A percentile compares a stretch with the other conserved stretches of the same genome.
These are phyloP conservation scores for Trypanosoma mega DNA, from an alignment of 208 protist genomes.

Conservation along the genomic window DNA sequence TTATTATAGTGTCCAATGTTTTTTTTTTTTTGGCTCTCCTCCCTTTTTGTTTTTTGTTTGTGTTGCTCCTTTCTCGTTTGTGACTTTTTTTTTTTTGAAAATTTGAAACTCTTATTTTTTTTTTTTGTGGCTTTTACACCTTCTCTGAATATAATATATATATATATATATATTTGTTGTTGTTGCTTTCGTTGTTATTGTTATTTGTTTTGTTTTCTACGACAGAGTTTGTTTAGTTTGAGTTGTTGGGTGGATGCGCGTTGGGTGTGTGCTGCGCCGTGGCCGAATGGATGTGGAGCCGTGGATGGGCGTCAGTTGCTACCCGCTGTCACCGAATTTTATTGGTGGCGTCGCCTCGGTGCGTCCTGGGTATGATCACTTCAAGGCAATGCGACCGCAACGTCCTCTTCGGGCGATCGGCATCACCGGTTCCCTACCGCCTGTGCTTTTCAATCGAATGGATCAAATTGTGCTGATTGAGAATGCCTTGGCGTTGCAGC, in stretches of 20 bases:
- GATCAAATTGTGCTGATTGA: constrained; percentile 86
- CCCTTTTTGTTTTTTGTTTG: too few species aligned
- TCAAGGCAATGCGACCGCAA: constrained; percentile 55
- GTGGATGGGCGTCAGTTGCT: constrained; percentile 82
- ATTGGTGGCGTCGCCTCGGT: constrained; percentile 57
- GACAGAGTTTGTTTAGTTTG: neutral
- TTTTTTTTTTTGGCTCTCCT: neutral
- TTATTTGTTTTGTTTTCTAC: neutral
- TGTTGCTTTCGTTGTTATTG: neutral
- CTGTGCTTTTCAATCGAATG: constrained; percentile 80
- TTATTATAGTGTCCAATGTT: neutral
- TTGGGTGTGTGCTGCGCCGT: constrained; percentile 35
- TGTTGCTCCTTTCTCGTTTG: too few species aligned
- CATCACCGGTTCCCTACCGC: constrained; percentile 61
- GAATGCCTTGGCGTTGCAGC: constrained; percentile 81
- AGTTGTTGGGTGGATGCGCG: constrained; percentile 19
- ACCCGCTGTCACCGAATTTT: constrained; percentile 58
- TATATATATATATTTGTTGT: neutral
- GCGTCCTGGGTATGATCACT: constrained; percentile 70
- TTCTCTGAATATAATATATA: neutral
- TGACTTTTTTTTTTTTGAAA: constrained; percentile 9
- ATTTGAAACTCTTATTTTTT: neutral
- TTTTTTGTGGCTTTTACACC: neutral
- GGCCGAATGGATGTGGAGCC: constrained; percentile 61
- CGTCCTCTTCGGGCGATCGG: constrained; percentile 68